phyloP scores from a whole-genome alignment of 768 basidiomycete species.

The Imleria badia region DNA sequence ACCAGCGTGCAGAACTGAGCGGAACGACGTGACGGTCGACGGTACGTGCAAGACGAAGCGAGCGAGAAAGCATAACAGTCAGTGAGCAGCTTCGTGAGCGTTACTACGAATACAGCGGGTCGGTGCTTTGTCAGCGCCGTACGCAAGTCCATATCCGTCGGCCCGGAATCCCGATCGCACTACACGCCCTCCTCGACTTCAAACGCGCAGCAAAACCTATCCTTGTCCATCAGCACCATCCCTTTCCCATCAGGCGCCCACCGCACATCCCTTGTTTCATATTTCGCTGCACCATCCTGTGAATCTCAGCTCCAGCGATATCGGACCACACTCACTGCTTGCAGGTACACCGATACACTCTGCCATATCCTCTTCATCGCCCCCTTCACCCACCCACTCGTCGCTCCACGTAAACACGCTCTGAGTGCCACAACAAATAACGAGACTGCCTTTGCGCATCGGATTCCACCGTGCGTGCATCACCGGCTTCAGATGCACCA shows the following conservation, averaged over 20 bases:
- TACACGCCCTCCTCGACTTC: slow-evolving; percentile 55
- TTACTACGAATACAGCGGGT: neutral
- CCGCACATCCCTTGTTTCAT: slow-evolving; percentile 63
- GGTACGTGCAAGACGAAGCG: slow-evolving; percentile 52
- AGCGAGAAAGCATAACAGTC: slow-evolving; percentile 58
- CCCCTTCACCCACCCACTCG: slow-evolving; percentile 66
- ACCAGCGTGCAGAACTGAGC: slow-evolving; percentile 29
- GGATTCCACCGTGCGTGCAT: slow-evolving; percentile 80
- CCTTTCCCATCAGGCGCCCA: slow-evolving; percentile 92
- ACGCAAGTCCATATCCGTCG: neutral
- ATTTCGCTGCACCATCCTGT: slow-evolving; percentile 49
- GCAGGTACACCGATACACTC: slow-evolving; percentile 90
- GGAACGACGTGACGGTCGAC: slow-evolving; percentile 42
- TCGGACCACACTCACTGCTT: slow-evolving; percentile 49
- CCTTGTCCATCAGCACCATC: slow-evolving; percentile 69
- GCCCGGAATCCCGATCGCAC: neutral
- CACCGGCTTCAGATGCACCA: slow-evolving; percentile 65
- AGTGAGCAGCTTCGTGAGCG: neutral
- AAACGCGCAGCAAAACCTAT: slow-evolving; percentile 84
- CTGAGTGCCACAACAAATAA: slow-evolving; percentile 62
- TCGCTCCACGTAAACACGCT: slow-evolving; percentile 82
- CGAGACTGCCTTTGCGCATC: slow-evolving; percentile 69
- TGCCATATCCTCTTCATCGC: slow-evolving; percentile 71
- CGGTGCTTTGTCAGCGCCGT: slow-evolving; percentile 21
- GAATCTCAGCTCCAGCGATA: neutral